These are phyloP conservation scores for Didymella exigua DNA, from an alignment of 2,329 filamentous ascomycete species.

Conservation along the genomic window DNA sequence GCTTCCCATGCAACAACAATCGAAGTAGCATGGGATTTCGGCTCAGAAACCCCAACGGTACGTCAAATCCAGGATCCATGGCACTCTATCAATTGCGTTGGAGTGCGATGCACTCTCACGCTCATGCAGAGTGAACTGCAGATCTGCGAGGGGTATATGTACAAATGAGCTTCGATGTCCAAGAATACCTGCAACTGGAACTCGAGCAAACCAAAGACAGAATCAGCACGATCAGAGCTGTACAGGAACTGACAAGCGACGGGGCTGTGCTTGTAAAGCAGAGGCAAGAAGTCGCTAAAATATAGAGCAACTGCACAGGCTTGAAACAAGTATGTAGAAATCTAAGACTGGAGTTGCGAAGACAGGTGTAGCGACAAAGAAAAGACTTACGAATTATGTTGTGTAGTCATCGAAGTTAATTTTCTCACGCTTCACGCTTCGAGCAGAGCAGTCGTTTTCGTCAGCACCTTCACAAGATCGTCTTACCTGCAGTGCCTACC, in stretches of 20 bases:
- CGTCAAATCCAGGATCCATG: not conserved
- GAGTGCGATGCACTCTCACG: not conserved
- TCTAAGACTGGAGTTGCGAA: too few relatives aligned
- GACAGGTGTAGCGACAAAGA: too few relatives aligned
- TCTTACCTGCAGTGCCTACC: not conserved
- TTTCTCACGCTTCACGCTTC: not conserved
- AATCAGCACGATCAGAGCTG: not conserved
- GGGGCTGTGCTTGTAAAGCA: not conserved
- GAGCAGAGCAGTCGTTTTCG: not conserved
- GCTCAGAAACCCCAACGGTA: not conserved
- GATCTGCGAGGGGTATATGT: not conserved
- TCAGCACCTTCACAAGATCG: not conserved
- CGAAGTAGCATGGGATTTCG: not conserved
- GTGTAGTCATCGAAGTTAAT: not conserved
- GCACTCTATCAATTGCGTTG: not conserved
- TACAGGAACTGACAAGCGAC: not conserved
- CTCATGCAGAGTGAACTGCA: not conserved
- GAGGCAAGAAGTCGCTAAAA: not conserved
- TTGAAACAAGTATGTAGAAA: too few relatives aligned
- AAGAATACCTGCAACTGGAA: not conserved
- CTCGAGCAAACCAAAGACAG: not conserved
- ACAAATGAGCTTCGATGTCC: not conserved
- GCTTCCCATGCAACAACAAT: not conserved
- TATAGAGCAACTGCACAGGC: not conserved
- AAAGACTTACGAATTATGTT: too few relatives aligned